phyloP scores from a whole-genome alignment of 768 basidiomycete genomes.

The Lentinula boryana region DNA sequence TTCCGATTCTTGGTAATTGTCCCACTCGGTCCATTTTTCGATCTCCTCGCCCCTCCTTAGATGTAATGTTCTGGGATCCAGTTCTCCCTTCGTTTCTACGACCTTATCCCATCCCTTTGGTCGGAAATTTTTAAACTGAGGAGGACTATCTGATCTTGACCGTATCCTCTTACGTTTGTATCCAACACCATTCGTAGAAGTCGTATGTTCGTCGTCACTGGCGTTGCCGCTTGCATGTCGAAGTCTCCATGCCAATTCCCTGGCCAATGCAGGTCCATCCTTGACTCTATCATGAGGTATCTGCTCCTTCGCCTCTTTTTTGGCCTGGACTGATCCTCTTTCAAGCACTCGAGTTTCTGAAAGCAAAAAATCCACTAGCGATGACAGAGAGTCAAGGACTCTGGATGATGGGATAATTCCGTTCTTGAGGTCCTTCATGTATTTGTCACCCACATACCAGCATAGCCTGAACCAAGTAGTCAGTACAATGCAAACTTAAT shows the following conservation, averaged over 20 bases:
- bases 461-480: slow-evolving; percentile 50
- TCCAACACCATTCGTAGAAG: slow-evolving; percentile 16
- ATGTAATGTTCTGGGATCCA: slow-evolving; percentile 30
- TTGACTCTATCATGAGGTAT: slow-evolving; percentile 78
- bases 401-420: slow-evolving; percentile 34
- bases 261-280: slow-evolving; percentile 73
- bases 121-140: slow-evolving; percentile 58
- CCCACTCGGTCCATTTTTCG: slow-evolving; percentile 35
- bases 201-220: slow-evolving; percentile 62
- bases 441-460: slow-evolving; percentile 87
- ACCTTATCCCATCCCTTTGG: slow-evolving; percentile 62
- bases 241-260: slow-evolving; percentile 84
- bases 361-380: slow-evolving; percentile 75
- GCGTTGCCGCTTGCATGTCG: slow-evolving; percentile 51
- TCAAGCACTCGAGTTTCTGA: slow-evolving; percentile 71
- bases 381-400: slow-evolving; percentile 63
- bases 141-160: slow-evolving; percentile 17
- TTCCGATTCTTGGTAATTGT: slow-evolving; percentile 23
- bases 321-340: slow-evolving; percentile 59
- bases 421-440: slow-evolving; percentile 64
- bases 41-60: slow-evolving; percentile 30
- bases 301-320: slow-evolving; percentile 75
- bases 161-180: slow-evolving; percentile 32
- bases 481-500: neutral
- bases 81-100: slow-evolving; percentile 34